Evolutionary conservation across 1,284 basidiomycete species (phyloP).

Genomic region (Naganishia sp.): DNA sequence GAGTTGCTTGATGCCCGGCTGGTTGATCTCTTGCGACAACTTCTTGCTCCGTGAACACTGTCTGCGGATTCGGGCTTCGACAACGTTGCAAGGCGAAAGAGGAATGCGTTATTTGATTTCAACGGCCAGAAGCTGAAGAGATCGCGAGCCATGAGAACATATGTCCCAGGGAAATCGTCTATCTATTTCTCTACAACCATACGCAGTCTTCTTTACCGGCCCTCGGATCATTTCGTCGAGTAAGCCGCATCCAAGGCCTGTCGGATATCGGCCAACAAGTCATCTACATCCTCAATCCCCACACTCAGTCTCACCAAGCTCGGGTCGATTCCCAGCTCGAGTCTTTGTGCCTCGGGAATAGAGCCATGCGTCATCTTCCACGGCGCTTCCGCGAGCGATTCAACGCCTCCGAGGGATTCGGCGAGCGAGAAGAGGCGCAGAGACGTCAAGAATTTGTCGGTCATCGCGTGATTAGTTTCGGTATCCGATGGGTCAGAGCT

Average conservation of each 20-base stretch:
- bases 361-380: conserved; percentile 71
- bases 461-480: conserved; percentile 48
- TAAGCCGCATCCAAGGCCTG: conserved; percentile 59
- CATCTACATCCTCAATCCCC: conserved; percentile 83
- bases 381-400: conserved; percentile 82
- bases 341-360: conserved; percentile 71
- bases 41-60: no score
- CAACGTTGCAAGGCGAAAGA: no score
- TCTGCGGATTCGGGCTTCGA: no score
- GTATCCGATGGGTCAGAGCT: conserved; percentile 38
- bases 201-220: neutral
- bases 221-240: neutral
- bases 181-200: no score
- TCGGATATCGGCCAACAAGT: conserved; percentile 74
- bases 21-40: no score
- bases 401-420: conserved; percentile 87
- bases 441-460: conserved; percentile 69
- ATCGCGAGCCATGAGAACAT: neutral
- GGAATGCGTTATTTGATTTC: no score
- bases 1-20: no score
- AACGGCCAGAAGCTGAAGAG: neutral
- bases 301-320: conserved; percentile 81
- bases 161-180: neutral
- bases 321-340: conserved; percentile 72
- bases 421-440: conserved; percentile 79